phyloP scores from a whole-genome alignment of 257 asterid genomes.

The Striga asiatica region DNA sequence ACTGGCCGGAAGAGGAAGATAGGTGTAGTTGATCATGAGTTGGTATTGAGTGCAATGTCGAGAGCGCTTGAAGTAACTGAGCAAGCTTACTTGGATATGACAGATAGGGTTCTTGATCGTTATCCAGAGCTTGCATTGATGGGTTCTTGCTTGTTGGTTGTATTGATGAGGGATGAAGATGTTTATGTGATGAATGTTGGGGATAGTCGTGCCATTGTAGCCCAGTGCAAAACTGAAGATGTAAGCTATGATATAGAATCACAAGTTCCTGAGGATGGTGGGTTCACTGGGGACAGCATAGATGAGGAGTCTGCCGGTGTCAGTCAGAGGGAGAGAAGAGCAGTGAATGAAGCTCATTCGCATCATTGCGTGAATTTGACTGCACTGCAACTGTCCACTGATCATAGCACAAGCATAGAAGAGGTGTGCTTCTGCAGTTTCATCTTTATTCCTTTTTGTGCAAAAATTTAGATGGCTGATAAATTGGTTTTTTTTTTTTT shows the following conservation, averaged over 20 bases:
- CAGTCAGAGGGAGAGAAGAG: conserved; percentile 30
- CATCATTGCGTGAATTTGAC: conserved; percentile 39
- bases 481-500: conserved; percentile 5
- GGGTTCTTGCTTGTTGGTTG: conserved; percentile 96
- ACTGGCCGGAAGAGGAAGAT: conserved; percentile 52
- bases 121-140: conserved; percentile 94
- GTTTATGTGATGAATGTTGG: conserved; percentile 97
- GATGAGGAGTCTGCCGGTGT: conserved; percentile 49
- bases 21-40: conserved; percentile 68
- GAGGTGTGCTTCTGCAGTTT: conserved; percentile 39
- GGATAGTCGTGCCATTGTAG: conserved; percentile 95
- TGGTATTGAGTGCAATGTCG: conserved; percentile 81
- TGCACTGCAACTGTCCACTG: conserved; percentile 87
- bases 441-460: neutral
- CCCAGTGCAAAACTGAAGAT: conserved; percentile 54
- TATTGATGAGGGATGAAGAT: conserved; percentile 93
- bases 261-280: conserved; percentile 28
- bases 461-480: neutral
- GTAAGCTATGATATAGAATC: conserved; percentile 26
- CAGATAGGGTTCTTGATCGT: conserved; percentile 83
- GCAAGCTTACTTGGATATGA: conserved; percentile 73
- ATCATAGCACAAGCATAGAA: conserved; percentile 94
- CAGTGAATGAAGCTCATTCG: conserved; percentile 39
- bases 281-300: conserved; percentile 39
- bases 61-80: conserved; percentile 86